Percentiles rank a stretch among this genome's conserved stretches.
These are phyloP conservation scores for Lentinus polychrous DNA, from an alignment of 1,284 basidiomycete species.

Conservation along the genomic window DNA sequence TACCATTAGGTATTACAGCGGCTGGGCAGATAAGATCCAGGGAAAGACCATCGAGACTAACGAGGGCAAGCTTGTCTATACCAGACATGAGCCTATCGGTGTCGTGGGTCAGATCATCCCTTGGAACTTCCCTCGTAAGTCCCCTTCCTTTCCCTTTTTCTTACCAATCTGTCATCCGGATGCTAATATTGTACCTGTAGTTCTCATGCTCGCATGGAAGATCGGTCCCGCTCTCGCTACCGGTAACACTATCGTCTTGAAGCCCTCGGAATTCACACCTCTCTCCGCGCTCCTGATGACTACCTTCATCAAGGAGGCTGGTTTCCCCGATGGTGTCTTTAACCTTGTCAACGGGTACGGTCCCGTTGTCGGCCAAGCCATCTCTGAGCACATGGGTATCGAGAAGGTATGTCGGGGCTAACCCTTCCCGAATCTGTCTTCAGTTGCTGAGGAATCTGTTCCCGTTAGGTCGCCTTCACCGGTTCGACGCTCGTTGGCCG, in stretches of 20 bases:
- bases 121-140: conserved; percentile 66
- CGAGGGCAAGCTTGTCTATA: conserved; percentile 70
- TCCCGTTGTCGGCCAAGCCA: conserved; percentile 56
- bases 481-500: conserved; percentile 76
- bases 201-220: conserved; percentile 79
- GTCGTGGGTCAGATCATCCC: conserved; percentile 86
- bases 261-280: conserved; percentile 89
- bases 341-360: conserved; percentile 69
- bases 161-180: neutral
- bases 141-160: neutral
- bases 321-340: conserved; percentile 66
- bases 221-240: conserved; percentile 80
- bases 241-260: conserved; percentile 79
- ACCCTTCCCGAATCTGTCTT: neutral
- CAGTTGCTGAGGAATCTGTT: neutral
- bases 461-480: conserved; percentile 45
- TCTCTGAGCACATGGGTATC: conserved; percentile 57
- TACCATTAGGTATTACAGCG: conserved; percentile 68
- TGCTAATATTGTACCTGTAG: conserved; percentile 23
- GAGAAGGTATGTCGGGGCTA: conserved; percentile 40
- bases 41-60: conserved; percentile 78
- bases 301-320: conserved; percentile 43
- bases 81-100: conserved; percentile 90
- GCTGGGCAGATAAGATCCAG: conserved; percentile 84
- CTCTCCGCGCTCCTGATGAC: conserved; percentile 66